Evolutionary conservation across 164 flowering plant genomes (phyloP).

Genomic region (Nelumbo lutea): DNA sequence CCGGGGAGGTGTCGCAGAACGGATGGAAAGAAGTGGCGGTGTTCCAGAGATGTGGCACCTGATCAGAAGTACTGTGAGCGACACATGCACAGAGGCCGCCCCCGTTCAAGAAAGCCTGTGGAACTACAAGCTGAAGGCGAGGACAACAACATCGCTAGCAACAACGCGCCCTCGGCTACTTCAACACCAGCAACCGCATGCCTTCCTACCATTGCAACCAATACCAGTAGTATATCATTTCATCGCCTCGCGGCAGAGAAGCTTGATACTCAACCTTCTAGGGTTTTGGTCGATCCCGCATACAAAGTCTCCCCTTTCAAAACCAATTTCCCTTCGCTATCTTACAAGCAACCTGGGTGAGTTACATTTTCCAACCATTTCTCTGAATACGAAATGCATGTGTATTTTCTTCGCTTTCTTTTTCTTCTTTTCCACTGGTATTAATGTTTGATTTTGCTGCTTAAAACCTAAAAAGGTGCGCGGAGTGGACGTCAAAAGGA

Average conservation of each 20-base stretch:
- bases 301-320: conserved; percentile 16
- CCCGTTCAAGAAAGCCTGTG: conserved; percentile 99
- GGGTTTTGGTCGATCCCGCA: conserved; percentile 15
- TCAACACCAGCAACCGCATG: conserved; percentile 7
- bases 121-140: conserved; percentile 35
- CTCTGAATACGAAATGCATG: not conserved
- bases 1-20: conserved; percentile 80
- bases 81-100: conserved; percentile 67
- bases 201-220: conserved; percentile 7
- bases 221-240: not conserved
- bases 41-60: conserved; percentile 73
- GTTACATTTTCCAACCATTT: conserved; percentile 4
- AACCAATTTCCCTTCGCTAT: conserved; percentile 19
- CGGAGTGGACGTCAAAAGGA: conserved; percentile 51
- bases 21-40: conserved; percentile 91
- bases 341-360: conserved; percentile 41
- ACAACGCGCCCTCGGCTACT: not conserved
- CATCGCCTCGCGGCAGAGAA: too few relatives aligned
- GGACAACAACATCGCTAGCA: conserved; percentile 4
- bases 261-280: conserved; percentile 7
- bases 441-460: not conserved
- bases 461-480: conserved; percentile 39
- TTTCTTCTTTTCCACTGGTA: not conserved
- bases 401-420: not conserved
- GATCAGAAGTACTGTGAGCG: conserved; percentile 89